phyloP scores from a whole-genome alignment of 192 early-diverging fungal genomes.

The Phlyctochytrium planicorne region DNA sequence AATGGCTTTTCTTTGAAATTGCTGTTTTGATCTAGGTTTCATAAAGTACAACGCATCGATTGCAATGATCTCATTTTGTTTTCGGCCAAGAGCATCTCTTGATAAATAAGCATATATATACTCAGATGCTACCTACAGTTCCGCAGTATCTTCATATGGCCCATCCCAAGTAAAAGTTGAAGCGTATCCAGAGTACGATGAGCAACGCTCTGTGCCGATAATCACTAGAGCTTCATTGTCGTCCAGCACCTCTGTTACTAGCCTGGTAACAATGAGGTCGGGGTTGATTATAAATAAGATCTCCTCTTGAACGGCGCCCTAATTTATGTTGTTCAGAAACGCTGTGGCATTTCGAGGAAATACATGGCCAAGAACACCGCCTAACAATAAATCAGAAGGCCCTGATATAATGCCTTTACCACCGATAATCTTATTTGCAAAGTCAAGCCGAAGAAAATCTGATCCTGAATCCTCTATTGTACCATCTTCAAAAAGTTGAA shows the following conservation, averaged over 20 bases:
- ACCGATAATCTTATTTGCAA: conserved; percentile 51
- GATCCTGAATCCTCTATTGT: conserved; percentile 46
- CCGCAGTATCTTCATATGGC: conserved; percentile 18
- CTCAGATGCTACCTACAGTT: not conserved
- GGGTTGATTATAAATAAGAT: conserved; percentile 50
- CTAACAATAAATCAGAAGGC: not conserved
- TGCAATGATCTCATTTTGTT: conserved; percentile 35
- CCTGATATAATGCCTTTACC: conserved; percentile 17
- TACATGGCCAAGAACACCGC: conserved; percentile 30
- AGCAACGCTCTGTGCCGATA: conserved; percentile 41
- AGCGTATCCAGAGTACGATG: conserved; percentile 41
- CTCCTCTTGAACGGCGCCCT: conserved; percentile 53
- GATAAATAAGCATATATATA: not conserved
- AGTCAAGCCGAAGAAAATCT: conserved; percentile 40
- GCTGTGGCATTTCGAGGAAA: not conserved
- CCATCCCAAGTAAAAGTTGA: conserved; percentile 37
- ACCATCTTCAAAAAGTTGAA: conserved; percentile 25
- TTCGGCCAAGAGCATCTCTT: conserved; percentile 29
- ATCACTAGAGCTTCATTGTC: conserved; percentile 42
- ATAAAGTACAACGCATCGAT: conserved; percentile 42
- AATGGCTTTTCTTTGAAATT: conserved; percentile 17
- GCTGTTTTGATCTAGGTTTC: not conserved
- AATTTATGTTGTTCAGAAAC: not conserved
- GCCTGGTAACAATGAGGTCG: conserved; percentile 42
- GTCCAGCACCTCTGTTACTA: conserved; percentile 39